Conservation (phyloP, 371 early-diverging fungal species). For the Apophysomyces trapeziformis region DNA sequence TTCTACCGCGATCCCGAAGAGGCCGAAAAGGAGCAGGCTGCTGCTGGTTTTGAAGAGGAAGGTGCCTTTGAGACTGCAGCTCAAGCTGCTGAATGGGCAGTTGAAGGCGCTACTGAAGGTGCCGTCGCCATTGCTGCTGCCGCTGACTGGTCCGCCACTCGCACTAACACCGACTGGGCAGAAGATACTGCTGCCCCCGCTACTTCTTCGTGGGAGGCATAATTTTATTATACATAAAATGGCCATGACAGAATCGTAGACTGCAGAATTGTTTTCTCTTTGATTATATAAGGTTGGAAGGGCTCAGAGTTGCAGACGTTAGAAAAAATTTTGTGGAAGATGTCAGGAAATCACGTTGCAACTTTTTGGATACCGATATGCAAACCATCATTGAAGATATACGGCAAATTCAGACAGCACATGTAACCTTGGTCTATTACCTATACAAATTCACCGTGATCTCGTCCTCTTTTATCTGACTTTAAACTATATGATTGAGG, state of each 20-base stretch:
- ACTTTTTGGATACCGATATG: too few relatives aligned
- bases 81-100: constrained; percentile 35
- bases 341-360: too few relatives aligned
- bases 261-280: too few relatives aligned
- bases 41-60: constrained; percentile 22
- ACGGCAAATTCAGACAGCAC: too few relatives aligned
- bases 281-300: not conserved
- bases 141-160: constrained; percentile 24
- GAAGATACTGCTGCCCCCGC: constrained; percentile 31
- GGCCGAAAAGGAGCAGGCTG: constrained; percentile 71
- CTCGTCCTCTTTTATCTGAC: too few relatives aligned
- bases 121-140: constrained; percentile 29
- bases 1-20: constrained; percentile 96
- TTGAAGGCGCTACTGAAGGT: constrained; percentile 32
- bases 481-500: too few relatives aligned
- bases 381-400: too few relatives aligned
- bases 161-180: constrained; percentile 41
- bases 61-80: constrained; percentile 21
- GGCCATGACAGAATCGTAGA: too few relatives aligned
- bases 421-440: too few relatives aligned
- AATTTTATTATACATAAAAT: constrained; percentile 9
- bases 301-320: too few relatives aligned
- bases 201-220: constrained; percentile 39
- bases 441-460: too few relatives aligned
- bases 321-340: too few relatives aligned